Percentiles rank a stretch among this genome's conserved stretches.
Conservation (phyloP, 1,284 basidiomycete genomes). For the Ceratobasidium sp. region DNA sequence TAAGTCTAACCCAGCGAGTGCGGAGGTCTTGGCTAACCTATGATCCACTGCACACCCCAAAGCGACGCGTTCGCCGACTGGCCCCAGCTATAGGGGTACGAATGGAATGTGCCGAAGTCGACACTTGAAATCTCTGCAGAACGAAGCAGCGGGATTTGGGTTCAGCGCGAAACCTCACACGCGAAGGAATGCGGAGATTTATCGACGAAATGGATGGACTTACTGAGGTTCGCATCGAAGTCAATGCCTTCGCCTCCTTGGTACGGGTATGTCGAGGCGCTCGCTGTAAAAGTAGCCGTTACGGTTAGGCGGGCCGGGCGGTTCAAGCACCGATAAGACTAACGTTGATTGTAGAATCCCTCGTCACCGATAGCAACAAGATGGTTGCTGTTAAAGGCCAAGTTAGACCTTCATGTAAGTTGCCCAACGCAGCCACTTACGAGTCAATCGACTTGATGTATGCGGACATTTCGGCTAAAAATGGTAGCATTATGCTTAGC, state of each 20-base stretch:
- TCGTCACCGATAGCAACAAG: constrained; percentile 52
- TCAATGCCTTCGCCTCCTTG: constrained; percentile 63
- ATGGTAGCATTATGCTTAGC: neutral
- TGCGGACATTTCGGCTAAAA: constrained; percentile 45
- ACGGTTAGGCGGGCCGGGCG: neutral
- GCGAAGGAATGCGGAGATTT: neutral
- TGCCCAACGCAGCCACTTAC: constrained; percentile 50
- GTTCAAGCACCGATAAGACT: neutral
- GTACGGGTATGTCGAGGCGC: constrained; percentile 45
- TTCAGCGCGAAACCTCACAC: neutral
- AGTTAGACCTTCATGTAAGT: neutral
- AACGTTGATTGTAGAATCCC: constrained; percentile 53
- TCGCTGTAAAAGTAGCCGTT: constrained; percentile 2
- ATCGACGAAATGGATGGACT: constrained; percentile 18
- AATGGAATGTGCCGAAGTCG: constrained; percentile 75
- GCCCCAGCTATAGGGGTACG: constrained; percentile 51
- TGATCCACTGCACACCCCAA: constrained; percentile 61
- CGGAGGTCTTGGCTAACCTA: constrained; percentile 8
- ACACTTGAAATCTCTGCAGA: constrained; percentile 62
- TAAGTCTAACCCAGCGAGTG: neutral
- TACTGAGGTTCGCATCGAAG: constrained; percentile 64
- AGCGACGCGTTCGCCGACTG: constrained; percentile 57
- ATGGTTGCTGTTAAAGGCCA: constrained; percentile 8
- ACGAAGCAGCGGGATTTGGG: neutral
- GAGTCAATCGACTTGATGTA: constrained; percentile 55